phyloP scores from a whole-genome alignment of 2,329 filamentous ascomycete species.

The Dendryphion nanum region DNA sequence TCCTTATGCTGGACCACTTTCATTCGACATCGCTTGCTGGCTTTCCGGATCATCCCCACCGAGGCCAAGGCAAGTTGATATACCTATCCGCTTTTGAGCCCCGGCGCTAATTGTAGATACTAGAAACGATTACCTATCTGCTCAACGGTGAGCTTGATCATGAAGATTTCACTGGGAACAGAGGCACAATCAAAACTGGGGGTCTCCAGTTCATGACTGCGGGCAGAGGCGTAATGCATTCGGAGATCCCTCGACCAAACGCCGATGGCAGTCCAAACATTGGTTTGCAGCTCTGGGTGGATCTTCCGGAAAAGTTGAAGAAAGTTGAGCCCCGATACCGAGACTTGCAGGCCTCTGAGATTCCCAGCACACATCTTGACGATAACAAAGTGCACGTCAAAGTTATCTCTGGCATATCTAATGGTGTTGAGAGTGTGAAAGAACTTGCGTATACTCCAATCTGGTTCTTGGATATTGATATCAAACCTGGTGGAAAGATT shows the following conservation, averaged over 20 bases:
- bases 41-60: slow-evolving; percentile 78
- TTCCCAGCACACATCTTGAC: background rate
- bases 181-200: slow-evolving; percentile 73
- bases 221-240: slow-evolving; percentile 81
- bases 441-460: slow-evolving; percentile 91
- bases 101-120: slow-evolving; percentile 51
- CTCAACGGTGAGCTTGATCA: slow-evolving; percentile 77
- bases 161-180: slow-evolving; percentile 81
- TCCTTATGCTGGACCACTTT: slow-evolving; percentile 80
- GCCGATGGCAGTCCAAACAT: slow-evolving; percentile 70
- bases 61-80: slow-evolving; percentile 36
- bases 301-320: slow-evolving; percentile 76
- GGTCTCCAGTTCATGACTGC: slow-evolving; percentile 96
- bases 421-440: slow-evolving; percentile 78
- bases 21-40: slow-evolving; percentile 78
- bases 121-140: slow-evolving; percentile 84
- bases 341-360: slow-evolving; percentile 69
- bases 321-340: slow-evolving; percentile 84
- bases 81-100: background rate
- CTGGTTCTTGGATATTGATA: slow-evolving; percentile 78
- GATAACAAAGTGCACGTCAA: slow-evolving; percentile 59
- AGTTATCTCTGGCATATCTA: slow-evolving; percentile 79
- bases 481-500: slow-evolving; percentile 67
- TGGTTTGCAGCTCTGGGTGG: slow-evolving; percentile 89
- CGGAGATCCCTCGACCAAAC: slow-evolving; percentile 82